Evolutionary conservation across 208 protist genomes (phyloP), one percentile per base, ranked within the genome.

Genomic region (Leishmania amazonensis): DNA sequence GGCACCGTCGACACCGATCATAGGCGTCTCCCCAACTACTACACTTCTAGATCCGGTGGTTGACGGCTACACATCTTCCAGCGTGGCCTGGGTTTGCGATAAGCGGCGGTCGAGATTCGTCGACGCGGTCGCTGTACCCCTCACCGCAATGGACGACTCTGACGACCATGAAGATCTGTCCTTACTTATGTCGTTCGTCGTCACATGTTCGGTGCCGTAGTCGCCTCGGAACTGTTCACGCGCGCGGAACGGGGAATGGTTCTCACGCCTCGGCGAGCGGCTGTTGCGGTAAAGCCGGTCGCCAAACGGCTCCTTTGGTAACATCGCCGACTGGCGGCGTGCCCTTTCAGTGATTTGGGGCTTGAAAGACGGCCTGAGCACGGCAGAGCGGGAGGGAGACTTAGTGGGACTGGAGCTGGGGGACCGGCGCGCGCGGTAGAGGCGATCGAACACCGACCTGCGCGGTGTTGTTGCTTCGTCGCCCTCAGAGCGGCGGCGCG

Each of bases 321-420:
- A 38, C 49, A 53, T 76, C 53, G 60, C 84, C 58, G 65, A 85
- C 81, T 76, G 83, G 40, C 81, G 75, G 65, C 57, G 78, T 13
- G 89, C 91, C 67, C 87, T 38, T 42, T 85, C 87, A 28, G 91
- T 89, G 78, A 92, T 91, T 57, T 89, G 84, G 28, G 91, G 89
- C 35, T 84, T 85, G 64, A 90, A 91, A 38, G 87, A 85, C 49
- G 65, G 86, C 35, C 38, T 24, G 38, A 17, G 24, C 8, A 40
- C 28, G 13, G 68, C 60, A 72, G 40, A 38, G 64, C 81, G 70
- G 53, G 74, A 67, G 68, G 86, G 76, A 79, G 85, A 81, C 80
- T 74, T 75, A 80, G 77, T 31, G 38, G 82, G 77, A 64, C 78
- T 78, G 67, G 83, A 65, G 75, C 47, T 31, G 24, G 77, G 78